A percentile compares a stretch with the other conserved stretches of the same genome.
These are phyloP conservation scores for Colletotrichum horii DNA, from an alignment of 2,329 filamentous ascomycete genomes.

Conservation along the genomic window DNA sequence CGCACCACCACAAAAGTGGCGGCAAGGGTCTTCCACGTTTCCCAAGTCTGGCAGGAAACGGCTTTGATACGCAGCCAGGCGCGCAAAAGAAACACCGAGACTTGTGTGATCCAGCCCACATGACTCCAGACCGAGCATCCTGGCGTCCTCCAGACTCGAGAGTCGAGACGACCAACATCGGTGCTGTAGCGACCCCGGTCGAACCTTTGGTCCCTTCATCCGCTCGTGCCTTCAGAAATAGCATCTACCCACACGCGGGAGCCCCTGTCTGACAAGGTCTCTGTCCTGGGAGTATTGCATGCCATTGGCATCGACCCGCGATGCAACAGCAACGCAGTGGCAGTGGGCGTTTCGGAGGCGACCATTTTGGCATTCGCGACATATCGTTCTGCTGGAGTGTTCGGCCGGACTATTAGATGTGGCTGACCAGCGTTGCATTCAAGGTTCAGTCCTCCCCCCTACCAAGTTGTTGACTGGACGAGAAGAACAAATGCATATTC, in stretches of 20 bases:
- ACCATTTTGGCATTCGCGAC: not conserved
- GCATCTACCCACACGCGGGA: constrained; percentile 11
- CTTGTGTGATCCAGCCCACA: not conserved
- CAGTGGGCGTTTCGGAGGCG: constrained; percentile 1
- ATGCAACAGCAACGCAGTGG: not conserved
- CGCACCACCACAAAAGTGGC: not conserved
- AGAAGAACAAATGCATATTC: not conserved
- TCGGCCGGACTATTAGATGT: not conserved
- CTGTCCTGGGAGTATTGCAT: not conserved
- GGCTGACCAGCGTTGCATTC: not conserved
- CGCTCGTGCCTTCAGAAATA: constrained; percentile 15
- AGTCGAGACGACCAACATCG: not conserved
- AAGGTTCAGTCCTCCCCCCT: not conserved
- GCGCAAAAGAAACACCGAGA: not conserved
- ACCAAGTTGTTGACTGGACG: not conserved
- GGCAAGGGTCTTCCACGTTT: constrained; percentile 4
- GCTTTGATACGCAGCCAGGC: constrained; percentile 4
- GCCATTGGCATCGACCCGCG: not conserved
- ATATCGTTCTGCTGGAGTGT: not conserved
- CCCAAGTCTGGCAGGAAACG: constrained; percentile 13
- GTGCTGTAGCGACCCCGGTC: constrained; percentile 8
- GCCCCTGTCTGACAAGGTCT: not conserved
- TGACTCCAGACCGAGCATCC: not conserved
- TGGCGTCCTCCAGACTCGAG: not conserved
- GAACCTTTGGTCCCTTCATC: constrained; percentile 19